Conservation (phyloP, 768 basidiomycete genomes). For the Trametes punicea region DNA sequence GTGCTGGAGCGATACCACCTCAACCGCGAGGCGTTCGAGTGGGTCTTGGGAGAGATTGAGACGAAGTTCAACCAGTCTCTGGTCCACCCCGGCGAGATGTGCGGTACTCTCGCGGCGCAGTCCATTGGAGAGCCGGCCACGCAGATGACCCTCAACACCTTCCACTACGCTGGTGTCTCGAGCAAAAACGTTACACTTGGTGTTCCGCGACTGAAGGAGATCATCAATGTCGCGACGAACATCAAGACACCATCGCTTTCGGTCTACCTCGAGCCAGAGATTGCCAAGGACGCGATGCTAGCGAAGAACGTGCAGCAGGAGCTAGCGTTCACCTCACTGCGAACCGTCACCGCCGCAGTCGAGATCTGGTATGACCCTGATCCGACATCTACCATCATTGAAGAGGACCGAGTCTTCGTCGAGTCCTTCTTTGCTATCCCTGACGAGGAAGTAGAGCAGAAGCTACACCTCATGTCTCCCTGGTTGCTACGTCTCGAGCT, state of each 20-base stretch:
- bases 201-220: conserved; percentile 98
- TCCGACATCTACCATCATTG: conserved; percentile 87
- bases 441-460: conserved; percentile 91
- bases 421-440: conserved; percentile 99
- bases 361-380: conserved; percentile 99
- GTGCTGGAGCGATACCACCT: conserved; percentile 88
- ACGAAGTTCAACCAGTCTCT: conserved; percentile 92
- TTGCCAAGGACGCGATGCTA: conserved; percentile 53
- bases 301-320: conserved; percentile 93
- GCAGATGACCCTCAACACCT: conserved; percentile 99
- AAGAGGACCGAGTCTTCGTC: conserved; percentile 93
- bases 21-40: conserved; percentile 92
- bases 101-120: conserved; percentile 95
- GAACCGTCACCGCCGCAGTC: conserved; percentile 90
- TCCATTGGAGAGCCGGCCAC: conserved; percentile 99
- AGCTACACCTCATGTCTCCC: conserved; percentile 88
- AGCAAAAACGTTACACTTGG: conserved; percentile 99
- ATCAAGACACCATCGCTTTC: conserved; percentile 98
- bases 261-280: conserved; percentile 78
- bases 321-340: conserved; percentile 88
- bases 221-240: conserved; percentile 97
- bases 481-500: conserved; percentile 97
- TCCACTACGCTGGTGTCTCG: conserved; percentile 99
- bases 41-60: conserved; percentile 94
- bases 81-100: conserved; percentile 97